Evolutionary conservation across 2,329 filamentous ascomycete genomes (phyloP).

Genomic region (Pestalotiopsis sp.): DNA sequence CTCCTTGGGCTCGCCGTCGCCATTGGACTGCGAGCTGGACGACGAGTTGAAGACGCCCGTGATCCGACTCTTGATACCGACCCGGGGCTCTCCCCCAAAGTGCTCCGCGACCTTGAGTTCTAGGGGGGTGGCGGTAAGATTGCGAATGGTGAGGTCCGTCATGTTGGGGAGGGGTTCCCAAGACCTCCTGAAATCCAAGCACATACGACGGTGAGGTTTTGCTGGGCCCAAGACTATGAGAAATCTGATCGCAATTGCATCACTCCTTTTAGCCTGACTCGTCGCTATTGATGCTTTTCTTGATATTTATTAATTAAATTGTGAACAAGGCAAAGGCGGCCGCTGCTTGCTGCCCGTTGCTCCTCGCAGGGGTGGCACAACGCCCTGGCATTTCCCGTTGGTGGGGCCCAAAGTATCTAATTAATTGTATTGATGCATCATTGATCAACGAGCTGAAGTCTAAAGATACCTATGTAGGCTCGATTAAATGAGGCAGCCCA

Average conservation of each 20-base stretch:
- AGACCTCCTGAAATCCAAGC: not conserved
- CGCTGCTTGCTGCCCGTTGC: not conserved
- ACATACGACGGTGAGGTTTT: not conserved
- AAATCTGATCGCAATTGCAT: no score
- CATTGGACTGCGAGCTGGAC: constrained; percentile 32
- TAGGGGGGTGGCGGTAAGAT: constrained; percentile 74
- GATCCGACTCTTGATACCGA: constrained; percentile 45
- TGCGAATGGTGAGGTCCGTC: constrained; percentile 72
- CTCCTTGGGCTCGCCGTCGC: constrained; percentile 56
- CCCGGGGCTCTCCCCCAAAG: constrained; percentile 58
- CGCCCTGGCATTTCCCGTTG: not conserved
- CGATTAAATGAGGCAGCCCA: not conserved
- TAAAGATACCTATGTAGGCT: not conserved
- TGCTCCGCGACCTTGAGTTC: constrained; percentile 74
- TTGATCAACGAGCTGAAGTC: not conserved
- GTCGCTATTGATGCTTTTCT: not conserved
- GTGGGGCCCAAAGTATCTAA: not conserved
- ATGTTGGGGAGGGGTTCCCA: constrained; percentile 32
- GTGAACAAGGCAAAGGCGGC: not conserved
- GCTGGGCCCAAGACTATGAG: not conserved
- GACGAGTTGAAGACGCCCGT: constrained; percentile 46
- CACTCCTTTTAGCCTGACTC: not conserved
- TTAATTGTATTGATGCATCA: not conserved
- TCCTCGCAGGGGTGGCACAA: not conserved
- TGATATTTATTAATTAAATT: not conserved